Percentiles rank a stretch among this genome's conserved stretches.
Evolutionary conservation across 2,329 filamentous ascomycete genomes (phyloP).

Genomic region (Plectosphaerella cucumerina): DNA sequence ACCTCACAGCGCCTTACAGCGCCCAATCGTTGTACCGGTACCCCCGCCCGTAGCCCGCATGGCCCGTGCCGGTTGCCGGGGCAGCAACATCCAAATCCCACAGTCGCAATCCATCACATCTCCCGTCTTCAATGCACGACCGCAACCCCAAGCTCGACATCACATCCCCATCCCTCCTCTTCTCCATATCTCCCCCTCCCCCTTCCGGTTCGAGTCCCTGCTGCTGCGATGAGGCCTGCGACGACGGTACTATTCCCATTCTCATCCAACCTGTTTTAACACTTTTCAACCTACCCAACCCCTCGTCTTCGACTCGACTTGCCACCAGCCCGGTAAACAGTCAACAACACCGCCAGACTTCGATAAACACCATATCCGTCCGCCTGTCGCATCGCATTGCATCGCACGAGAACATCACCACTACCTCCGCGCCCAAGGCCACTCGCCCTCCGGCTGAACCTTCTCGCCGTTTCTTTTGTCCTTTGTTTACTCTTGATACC

Average conservation of each 20-base stretch:
- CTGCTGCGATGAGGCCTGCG: neutral
- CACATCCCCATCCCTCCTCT: neutral
- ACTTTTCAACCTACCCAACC: neutral
- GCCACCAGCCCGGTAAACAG: neutral
- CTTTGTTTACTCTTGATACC: constrained; percentile 2
- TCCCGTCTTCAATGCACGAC: neutral
- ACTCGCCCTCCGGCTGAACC: neutral
- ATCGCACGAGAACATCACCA: constrained; percentile 7
- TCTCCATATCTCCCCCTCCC: neutral
- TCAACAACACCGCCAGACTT: too few relatives aligned
- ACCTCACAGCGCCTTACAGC: too few relatives aligned
- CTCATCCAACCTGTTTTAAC: constrained; percentile 6
- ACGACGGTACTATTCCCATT: constrained; percentile 1
- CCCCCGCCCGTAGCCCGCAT: neutral
- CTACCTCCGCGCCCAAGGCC: constrained; percentile 6
- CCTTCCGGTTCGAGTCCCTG: neutral
- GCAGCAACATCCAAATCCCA: too few relatives aligned
- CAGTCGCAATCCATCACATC: neutral
- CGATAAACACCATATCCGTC: neutral
- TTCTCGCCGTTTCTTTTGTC: constrained; percentile 7
- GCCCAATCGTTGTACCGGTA: too few relatives aligned
- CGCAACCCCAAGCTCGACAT: neutral
- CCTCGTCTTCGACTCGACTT: neutral
- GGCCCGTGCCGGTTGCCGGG: neutral
- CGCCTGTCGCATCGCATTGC: neutral